Conservation (phyloP, 108 stramenopile species). For the Nannochloropsis gaditana region DNA sequence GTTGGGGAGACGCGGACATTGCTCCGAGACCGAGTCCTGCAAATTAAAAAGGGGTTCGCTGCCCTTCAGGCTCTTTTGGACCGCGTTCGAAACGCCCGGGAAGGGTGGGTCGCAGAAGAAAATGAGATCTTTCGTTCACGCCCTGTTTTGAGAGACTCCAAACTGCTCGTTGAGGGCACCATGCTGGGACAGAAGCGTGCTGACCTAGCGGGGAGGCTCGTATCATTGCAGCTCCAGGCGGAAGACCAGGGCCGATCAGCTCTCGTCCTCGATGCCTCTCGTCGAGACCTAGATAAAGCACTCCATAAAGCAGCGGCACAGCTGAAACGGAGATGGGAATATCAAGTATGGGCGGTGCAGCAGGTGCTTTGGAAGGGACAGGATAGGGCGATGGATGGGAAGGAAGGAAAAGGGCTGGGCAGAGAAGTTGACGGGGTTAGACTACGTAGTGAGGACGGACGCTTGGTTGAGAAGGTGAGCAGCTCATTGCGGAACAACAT, state of each 20-base stretch:
- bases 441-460: no score
- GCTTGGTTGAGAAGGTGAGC: neutral
- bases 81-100: neutral
- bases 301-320: neutral
- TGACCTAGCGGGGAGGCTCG: neutral
- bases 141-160: no score
- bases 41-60: neutral
- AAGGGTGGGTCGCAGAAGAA: neutral
- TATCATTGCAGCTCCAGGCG: neutral
- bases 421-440: no score
- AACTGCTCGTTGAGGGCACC: neutral
- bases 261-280: neutral
- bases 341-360: conserved; percentile 3
- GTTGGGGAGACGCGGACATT: neutral
- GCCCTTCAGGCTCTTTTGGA: neutral
- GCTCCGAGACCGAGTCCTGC: neutral
- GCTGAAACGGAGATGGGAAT: neutral
- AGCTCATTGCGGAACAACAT: neutral
- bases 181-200: neutral
- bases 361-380: neutral
- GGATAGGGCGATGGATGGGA: neutral
- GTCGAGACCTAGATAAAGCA: neutral
- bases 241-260: neutral
- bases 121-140: neutral
- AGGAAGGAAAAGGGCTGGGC: neutral